A percentile compares a stretch with the other conserved stretches of the same genome.
phyloP scores from a whole-genome alignment of 108 stramenopile genomes.

The Skeletonema grethae region DNA sequence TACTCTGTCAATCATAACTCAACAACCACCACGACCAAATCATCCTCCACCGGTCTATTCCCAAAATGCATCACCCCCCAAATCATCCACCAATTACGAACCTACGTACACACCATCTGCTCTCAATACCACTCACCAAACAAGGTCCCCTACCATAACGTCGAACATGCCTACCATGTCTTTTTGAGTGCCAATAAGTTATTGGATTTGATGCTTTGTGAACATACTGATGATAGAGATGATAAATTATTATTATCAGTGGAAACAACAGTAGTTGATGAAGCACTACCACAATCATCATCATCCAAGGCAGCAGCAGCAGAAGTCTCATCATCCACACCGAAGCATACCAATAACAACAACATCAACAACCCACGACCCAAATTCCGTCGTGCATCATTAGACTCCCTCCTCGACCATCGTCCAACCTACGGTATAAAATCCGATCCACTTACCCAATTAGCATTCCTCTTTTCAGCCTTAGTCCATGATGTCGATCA shows the following conservation, averaged over 20 bases:
- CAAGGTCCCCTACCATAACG: conserved; percentile 38
- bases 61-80: conserved; percentile 1
- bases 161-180: conserved; percentile 36
- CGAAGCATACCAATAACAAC: background rate
- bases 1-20: background rate
- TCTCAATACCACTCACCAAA: conserved; percentile 26
- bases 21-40: background rate
- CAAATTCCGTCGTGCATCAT: conserved; percentile 1
- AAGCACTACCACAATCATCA: background rate
- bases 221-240: conserved; percentile 1
- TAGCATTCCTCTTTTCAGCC: conserved; percentile 46
- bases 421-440: conserved; percentile 35
- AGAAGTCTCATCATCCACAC: background rate
- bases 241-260: background rate
- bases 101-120: background rate
- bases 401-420: conserved; percentile 1
- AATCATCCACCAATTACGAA: background rate
- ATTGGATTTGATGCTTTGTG: conserved; percentile 69
- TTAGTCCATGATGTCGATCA: conserved; percentile 59
- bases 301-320: background rate
- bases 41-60: background rate
- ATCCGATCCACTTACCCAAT: conserved; percentile 34
- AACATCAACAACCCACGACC: background rate
- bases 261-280: background rate
- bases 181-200: conserved; percentile 35